phyloP scores from a whole-genome alignment of 2,329 filamentous ascomycete species.

The Talaromyces sp. region DNA sequence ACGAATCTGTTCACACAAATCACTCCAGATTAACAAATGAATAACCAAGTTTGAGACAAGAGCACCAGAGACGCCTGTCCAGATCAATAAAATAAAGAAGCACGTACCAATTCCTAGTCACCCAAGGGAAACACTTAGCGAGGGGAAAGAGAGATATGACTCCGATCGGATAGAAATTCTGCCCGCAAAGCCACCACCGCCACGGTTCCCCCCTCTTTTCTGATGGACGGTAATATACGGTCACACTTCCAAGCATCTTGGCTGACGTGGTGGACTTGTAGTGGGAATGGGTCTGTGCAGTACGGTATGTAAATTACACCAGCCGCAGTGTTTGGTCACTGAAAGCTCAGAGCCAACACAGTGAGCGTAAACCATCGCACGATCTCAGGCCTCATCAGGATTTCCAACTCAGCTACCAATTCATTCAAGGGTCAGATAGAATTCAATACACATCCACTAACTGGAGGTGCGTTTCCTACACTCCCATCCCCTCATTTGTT shows the following conservation, averaged over 20 bases:
- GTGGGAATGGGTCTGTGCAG: background rate
- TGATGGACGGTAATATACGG: slow-evolving; percentile 22
- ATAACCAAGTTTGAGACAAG: background rate
- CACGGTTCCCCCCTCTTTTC: slow-evolving; percentile 33
- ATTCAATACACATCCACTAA: background rate
- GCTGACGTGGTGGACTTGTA: background rate
- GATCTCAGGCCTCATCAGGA: background rate
- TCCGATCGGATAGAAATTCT: slow-evolving; percentile 29
- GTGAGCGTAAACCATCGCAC: background rate
- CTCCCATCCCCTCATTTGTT: background rate
- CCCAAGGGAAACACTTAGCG: slow-evolving; percentile 6
- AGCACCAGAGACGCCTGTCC: background rate
- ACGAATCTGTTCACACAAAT: slow-evolving; percentile 17
- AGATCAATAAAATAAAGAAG: background rate
- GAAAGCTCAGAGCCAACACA: slow-evolving; percentile 19
- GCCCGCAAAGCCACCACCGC: slow-evolving; percentile 35
- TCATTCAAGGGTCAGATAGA: background rate
- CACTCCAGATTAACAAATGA: background rate
- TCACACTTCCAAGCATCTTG: slow-evolving; percentile 8
- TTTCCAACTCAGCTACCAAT: background rate
- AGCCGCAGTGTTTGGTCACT: slow-evolving; percentile 15
- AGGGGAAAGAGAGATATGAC: slow-evolving; percentile 21
- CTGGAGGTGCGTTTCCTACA: background rate
- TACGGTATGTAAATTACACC: slow-evolving; percentile 27
- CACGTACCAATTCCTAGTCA: slow-evolving; percentile 5